A percentile compares a stretch with the other conserved stretches of the same genome.
Evolutionary conservation across 768 basidiomycete species (phyloP).

Genomic region (Gautieria morchelliformis): DNA sequence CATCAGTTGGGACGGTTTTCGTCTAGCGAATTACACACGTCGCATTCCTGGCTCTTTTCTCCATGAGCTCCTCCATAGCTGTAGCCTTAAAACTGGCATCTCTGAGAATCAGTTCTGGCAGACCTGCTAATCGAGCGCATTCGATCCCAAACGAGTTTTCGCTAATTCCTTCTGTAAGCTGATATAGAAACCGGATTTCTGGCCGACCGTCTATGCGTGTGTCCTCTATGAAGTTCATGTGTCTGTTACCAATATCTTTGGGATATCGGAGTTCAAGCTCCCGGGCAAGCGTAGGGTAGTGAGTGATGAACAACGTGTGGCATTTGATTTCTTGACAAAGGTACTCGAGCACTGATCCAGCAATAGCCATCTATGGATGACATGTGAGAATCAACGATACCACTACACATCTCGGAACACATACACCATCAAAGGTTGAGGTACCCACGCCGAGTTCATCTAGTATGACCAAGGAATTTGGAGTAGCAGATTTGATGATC

Average conservation of each 20-base stretch:
- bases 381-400: neutral
- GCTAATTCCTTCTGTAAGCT: slow-evolving; percentile 60
- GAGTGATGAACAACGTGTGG: slow-evolving; percentile 88
- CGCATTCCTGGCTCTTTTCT: neutral
- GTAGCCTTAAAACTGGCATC: slow-evolving; percentile 46
- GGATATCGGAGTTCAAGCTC: slow-evolving; percentile 55
- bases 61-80: slow-evolving; percentile 33
- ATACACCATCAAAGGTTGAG: slow-evolving; percentile 77
- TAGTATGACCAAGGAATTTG: slow-evolving; percentile 74
- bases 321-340: slow-evolving; percentile 48
- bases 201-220: slow-evolving; percentile 60
- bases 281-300: slow-evolving; percentile 80
- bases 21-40: neutral
- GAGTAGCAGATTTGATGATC: slow-evolving; percentile 68
- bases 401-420: slow-evolving; percentile 3
- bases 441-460: slow-evolving; percentile 90
- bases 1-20: neutral
- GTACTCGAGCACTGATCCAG: slow-evolving; percentile 68
- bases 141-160: slow-evolving; percentile 84
- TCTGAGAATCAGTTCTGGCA: slow-evolving; percentile 61
- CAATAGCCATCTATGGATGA: slow-evolving; percentile 67
- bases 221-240: slow-evolving; percentile 78
- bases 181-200: slow-evolving; percentile 84
- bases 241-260: slow-evolving; percentile 58
- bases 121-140: slow-evolving; percentile 79